phyloP scores from a whole-genome alignment of 164 flowering plant species.

The Dillenia suffruticosa region DNA sequence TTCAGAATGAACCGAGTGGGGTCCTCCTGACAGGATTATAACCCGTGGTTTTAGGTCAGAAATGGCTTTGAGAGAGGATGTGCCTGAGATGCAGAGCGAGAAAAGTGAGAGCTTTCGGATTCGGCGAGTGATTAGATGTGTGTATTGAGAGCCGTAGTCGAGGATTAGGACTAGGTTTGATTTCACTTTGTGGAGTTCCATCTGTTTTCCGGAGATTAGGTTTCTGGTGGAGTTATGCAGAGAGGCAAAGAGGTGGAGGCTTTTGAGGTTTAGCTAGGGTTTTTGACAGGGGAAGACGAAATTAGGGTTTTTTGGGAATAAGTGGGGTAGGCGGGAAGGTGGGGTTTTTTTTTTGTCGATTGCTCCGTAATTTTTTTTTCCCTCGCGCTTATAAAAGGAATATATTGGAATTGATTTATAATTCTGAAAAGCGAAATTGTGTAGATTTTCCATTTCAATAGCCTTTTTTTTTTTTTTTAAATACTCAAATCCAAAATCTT shows the following conservation, averaged over 20 bases:
- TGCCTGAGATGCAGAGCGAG: conserved; percentile 87
- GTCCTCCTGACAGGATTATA: conserved; percentile 91
- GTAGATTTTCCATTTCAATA: no score
- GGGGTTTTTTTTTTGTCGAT: no score
- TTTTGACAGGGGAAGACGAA: neutral
- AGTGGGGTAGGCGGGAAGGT: no score
- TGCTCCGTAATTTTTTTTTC: no score
- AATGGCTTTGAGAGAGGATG: conserved; percentile 63
- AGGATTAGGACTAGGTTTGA: conserved; percentile 72
- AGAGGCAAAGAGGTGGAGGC: conserved; percentile 1
- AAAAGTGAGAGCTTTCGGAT: conserved; percentile 73
- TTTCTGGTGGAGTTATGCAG: conserved; percentile 6
- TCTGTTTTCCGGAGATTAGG: conserved; percentile 3
- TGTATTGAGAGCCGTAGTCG: conserved; percentile 91
- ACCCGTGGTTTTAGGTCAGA: conserved; percentile 58
- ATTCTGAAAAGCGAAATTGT: no score
- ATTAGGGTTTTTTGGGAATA: no score
- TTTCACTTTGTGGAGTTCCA: conserved; percentile 44
- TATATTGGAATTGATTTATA: no score
- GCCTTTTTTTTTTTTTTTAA: no score
- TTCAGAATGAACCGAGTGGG: conserved; percentile 78
- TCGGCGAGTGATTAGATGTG: conserved; percentile 93
- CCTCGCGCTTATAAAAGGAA: no score
- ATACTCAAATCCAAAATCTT: no score
- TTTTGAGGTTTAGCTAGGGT: conserved; percentile 12